Evolutionary conservation across 2,329 filamentous ascomycete species (phyloP).

Genomic region (Fusarium euwallaceae): DNA sequence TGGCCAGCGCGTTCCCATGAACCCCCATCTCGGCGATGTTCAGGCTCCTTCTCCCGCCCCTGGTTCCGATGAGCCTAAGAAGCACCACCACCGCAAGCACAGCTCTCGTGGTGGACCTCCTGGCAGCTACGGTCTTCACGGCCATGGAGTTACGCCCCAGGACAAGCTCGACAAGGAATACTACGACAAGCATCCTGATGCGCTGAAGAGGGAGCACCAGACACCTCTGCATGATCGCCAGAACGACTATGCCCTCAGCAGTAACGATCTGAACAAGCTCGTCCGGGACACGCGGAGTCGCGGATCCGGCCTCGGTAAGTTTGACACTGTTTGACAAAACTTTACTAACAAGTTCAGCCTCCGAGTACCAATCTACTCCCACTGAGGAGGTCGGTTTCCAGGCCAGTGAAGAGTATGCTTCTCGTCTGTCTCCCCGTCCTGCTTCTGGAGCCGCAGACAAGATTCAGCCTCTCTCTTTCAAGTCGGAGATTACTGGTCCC

Average conservation of each 20-base stretch:
- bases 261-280: slow-evolving; percentile 90
- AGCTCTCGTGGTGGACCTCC: slow-evolving; percentile 81
- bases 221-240: slow-evolving; percentile 67
- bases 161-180: slow-evolving; percentile 93
- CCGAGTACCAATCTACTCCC: slow-evolving; percentile 78
- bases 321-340: slow-evolving; percentile 4
- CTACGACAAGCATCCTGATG: slow-evolving; percentile 91
- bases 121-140: slow-evolving; percentile 93
- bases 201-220: slow-evolving; percentile 79
- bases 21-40: slow-evolving; percentile 91
- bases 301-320: slow-evolving; percentile 65
- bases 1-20: slow-evolving; percentile 93
- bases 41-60: slow-evolving; percentile 91
- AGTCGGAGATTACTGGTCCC: slow-evolving; percentile 49
- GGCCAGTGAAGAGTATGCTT: slow-evolving; percentile 86
- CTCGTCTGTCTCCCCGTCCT: slow-evolving; percentile 77
- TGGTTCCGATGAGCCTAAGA: slow-evolving; percentile 57
- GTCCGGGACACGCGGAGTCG: slow-evolving; percentile 78
- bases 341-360: slow-evolving; percentile 63
- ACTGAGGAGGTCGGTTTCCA: slow-evolving; percentile 92
- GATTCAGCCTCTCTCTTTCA: slow-evolving; percentile 39
- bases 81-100: slow-evolving; percentile 76
- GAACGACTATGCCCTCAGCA: slow-evolving; percentile 86
- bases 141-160: slow-evolving; percentile 80
- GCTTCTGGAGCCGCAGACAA: slow-evolving; percentile 45